These are phyloP conservation scores for Boletus barrowsii DNA, from an alignment of 768 basidiomycete genomes.

Conservation along the genomic window DNA sequence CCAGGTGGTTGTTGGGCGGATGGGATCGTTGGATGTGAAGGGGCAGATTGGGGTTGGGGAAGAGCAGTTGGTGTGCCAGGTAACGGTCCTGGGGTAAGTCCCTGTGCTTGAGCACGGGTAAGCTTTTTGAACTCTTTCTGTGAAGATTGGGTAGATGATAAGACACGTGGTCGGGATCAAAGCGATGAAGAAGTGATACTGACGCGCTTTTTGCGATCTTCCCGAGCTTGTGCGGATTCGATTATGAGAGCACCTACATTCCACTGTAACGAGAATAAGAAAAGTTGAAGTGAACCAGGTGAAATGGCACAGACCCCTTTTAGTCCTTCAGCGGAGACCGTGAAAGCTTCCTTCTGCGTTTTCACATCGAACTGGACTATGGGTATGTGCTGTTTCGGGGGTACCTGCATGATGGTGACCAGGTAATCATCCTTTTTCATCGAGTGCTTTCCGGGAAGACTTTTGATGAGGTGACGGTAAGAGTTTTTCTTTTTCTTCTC, in stretches of 20 bases:
- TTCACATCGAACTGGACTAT: constrained; percentile 61
- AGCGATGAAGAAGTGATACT: constrained; percentile 28
- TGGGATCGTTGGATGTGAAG: constrained; percentile 22
- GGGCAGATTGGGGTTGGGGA: constrained; percentile 36
- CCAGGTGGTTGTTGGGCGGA: constrained; percentile 26
- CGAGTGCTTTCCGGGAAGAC: constrained; percentile 75
- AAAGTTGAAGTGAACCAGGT: background rate
- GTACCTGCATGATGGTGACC: constrained; percentile 59
- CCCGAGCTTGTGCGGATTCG: constrained; percentile 71
- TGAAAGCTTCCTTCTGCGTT: constrained; percentile 72
- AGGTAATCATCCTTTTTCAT: constrained; percentile 78
- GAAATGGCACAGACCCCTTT: constrained; percentile 57
- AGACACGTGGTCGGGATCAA: constrained; percentile 12
- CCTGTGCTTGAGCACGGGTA: constrained; percentile 51
- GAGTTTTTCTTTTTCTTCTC: constrained; percentile 74
- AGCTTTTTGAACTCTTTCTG: constrained; percentile 74
- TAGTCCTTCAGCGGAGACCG: constrained; percentile 66
- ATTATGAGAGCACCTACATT: constrained; percentile 57
- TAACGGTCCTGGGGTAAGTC: constrained; percentile 18
- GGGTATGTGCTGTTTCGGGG: constrained; percentile 65
- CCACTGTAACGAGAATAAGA: constrained; percentile 47
- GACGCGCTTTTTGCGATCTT: constrained; percentile 76
- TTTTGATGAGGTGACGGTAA: constrained; percentile 76
- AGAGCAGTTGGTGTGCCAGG: constrained; percentile 21
- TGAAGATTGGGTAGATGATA: constrained; percentile 3